A percentile compares a stretch with the other conserved stretches of the same genome.
phyloP scores from a whole-genome alignment of 768 basidiomycete species.

The Hebeloma cylindrosporum region DNA sequence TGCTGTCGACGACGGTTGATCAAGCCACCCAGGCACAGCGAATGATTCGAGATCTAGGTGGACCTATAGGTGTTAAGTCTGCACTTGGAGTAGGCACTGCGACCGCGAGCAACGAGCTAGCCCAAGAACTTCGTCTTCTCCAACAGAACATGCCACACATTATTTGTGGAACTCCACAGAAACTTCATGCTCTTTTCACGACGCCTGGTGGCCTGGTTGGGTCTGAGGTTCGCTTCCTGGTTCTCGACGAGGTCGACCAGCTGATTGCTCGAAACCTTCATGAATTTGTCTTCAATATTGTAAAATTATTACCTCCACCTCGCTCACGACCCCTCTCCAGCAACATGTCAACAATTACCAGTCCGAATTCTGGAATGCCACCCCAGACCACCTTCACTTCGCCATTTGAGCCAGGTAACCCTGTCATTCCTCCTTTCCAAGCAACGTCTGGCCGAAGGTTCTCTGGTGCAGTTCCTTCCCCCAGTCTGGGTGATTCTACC shows the following conservation, averaged over 20 bases:
- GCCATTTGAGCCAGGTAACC: conserved; percentile 45
- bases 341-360: conserved; percentile 30
- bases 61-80: conserved; percentile 88
- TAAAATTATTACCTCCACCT: conserved; percentile 89
- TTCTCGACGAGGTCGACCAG: conserved; percentile 97
- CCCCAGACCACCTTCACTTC: conserved; percentile 41
- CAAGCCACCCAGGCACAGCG: conserved; percentile 97
- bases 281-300: conserved; percentile 91
- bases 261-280: conserved; percentile 95
- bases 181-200: conserved; percentile 89
- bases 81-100: conserved; percentile 85
- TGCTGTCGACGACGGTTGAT: conserved; percentile 97
- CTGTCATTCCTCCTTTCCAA: conserved; percentile 37
- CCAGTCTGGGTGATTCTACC: conserved; percentile 31
- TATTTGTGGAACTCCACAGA: conserved; percentile 96
- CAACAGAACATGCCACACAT: conserved; percentile 94
- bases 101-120: conserved; percentile 57
- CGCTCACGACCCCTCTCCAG: conserved; percentile 62
- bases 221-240: conserved; percentile 87
- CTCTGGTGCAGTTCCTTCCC: conserved; percentile 55
- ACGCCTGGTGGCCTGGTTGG: conserved; percentile 74
- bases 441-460: conserved; percentile 49
- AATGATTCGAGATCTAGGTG: conserved; percentile 92
- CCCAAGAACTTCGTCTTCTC: conserved; percentile 77
- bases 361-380: conserved; percentile 25